Conservation (phyloP, 129 eudicot genomes). For the Flaveria brownii region DNA sequence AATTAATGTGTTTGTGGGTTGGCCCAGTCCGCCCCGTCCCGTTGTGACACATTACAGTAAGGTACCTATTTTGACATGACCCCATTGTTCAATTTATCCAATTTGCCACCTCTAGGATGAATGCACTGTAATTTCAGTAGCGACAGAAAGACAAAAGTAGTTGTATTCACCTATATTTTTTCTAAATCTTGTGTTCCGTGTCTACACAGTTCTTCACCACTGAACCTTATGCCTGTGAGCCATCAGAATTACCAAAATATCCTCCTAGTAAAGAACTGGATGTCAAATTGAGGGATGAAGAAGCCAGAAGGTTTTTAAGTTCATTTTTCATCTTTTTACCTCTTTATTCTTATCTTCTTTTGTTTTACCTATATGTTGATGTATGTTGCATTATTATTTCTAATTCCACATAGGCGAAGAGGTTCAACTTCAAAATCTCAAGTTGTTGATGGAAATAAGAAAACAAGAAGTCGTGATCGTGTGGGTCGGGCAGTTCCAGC, state of each 20-base stretch:
- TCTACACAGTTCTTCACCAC: slow-evolving; percentile 64
- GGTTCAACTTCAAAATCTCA: slow-evolving; percentile 60
- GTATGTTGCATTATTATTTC: slow-evolving; percentile 17
- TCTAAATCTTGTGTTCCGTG: slow-evolving; percentile 26
- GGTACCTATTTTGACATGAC: background rate
- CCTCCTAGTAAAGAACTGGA: slow-evolving; percentile 97
- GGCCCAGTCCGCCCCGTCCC: background rate
- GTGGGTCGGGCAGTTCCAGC: slow-evolving; percentile 71
- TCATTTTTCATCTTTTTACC: slow-evolving; percentile 12
- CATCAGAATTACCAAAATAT: slow-evolving; percentile 83
- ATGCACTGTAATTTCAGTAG: background rate
- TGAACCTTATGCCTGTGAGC: slow-evolving; percentile 92
- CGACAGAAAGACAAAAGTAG: too few species aligned
- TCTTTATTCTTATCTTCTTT: background rate
- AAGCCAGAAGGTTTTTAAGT: slow-evolving; percentile 67
- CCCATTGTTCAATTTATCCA: background rate
- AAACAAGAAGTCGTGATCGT: slow-evolving; percentile 63
- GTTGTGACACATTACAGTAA: background rate
- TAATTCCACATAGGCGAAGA: slow-evolving; percentile 54
- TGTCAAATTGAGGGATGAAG: slow-evolving; percentile 83
- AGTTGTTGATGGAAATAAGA: slow-evolving; percentile 55
- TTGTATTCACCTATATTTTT: background rate
- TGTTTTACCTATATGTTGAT: slow-evolving; percentile 31
- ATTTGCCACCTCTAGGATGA: background rate
- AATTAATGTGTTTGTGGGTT: background rate